These are phyloP conservation scores for Oryza longistaminata DNA, from an alignment of 176 grass and related monocot genomes.

Conservation along the genomic window DNA sequence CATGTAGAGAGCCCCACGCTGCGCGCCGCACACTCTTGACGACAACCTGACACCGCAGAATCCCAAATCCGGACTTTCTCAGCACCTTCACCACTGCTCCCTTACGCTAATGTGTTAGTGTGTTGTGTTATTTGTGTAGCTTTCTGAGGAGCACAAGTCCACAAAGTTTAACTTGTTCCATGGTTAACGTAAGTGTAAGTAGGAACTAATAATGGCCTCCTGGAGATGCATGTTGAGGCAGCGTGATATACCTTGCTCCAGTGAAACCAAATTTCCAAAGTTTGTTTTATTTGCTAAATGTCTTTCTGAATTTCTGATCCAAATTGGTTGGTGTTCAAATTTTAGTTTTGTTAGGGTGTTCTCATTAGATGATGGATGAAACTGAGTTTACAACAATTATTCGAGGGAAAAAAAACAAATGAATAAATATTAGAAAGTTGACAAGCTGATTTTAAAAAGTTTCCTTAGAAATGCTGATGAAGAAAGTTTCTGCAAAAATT, in stretches of 20 bases:
- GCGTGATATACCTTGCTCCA: background rate
- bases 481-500: too few species aligned
- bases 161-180: background rate
- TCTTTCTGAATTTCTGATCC: background rate
- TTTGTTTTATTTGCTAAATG: background rate
- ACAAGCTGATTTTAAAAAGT: too few species aligned
- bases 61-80: too few species aligned
- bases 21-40: too few species aligned
- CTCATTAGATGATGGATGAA: too few species aligned
- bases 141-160: conserved; percentile 9
- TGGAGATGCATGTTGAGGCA: background rate
- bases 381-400: too few species aligned
- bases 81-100: too few species aligned
- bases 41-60: too few species aligned
- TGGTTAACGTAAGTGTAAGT: conserved; percentile 16
- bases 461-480: too few species aligned
- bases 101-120: background rate
- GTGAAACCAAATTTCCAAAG: background rate
- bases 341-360: background rate
- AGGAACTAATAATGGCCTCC: background rate
- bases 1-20: too few species aligned
- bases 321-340: background rate
- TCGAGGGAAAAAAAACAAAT: too few species aligned
- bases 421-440: too few species aligned
- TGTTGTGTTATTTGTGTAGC: background rate